Base-by-base conservation (phyloP, 768 basidiomycete species). In the Pleurotus cornucopiae region DNA sequence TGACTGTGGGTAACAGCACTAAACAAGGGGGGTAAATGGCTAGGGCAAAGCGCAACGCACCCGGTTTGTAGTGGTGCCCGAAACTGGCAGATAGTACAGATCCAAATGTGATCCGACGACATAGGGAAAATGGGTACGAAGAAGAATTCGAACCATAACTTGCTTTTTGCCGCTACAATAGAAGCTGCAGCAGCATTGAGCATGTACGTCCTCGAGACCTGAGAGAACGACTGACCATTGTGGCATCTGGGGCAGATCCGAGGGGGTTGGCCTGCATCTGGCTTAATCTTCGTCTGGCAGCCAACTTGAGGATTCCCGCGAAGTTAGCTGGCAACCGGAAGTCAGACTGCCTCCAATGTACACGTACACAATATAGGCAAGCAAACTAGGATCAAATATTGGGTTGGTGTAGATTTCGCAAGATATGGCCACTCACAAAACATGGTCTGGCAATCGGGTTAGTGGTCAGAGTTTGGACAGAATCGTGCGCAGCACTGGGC, bases 121-220 rank as follows among this genome's bases (percentile, higher is more conserved):
- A 89, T 71, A 1, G 89, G 89, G 43, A 91, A 68, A 55, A 91
- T 69, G 20, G 86, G 89, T 12, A 91, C 75, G 67, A 82, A 88
- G 72, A 85, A 90, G 45, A 91, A 65, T 68, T 89, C 86, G 64
- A 91, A 86, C 89, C 88, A 90, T 38, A 71, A 80, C 54, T 83
- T 82, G 34, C 77, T 76, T 66, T 86, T 88, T 26, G 85, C 85
- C 26, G 78, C 72, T 48, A 83, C 69, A 55, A 88, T 83, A 49
- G 84, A 76, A 20, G 73, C 88, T 88, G 61, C 14, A 41, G 16
- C 41, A n/a, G 30, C 38, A 12, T 39, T 18, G 25, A 30, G n/a
- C n/a, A n/a, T 14, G 23, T 9, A 16, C 16, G 34, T 40, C 7
- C 34, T 16, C 14, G 37, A n/a, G 9, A 34, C 49, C 9, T 6